These are phyloP conservation scores for Xerocomellus chrysenteron DNA, from an alignment of 768 basidiomycete species.

Conservation along the genomic window DNA sequence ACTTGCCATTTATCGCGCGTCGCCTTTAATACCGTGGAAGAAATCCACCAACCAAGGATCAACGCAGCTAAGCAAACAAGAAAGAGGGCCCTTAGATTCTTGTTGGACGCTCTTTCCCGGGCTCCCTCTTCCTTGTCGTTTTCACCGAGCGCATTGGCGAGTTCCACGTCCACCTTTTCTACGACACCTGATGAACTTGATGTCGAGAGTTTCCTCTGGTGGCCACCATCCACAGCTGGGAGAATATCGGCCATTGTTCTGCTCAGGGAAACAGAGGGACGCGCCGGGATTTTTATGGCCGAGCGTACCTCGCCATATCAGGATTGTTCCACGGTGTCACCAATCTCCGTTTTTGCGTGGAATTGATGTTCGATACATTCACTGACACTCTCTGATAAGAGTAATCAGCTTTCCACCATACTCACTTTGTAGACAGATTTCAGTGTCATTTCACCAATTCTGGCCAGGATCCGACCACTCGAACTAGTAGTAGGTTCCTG, in stretches of 20 bases:
- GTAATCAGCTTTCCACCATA: background rate
- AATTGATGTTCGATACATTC: background rate
- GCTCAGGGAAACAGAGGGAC: background rate
- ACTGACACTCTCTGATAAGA: background rate
- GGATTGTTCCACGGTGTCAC: background rate
- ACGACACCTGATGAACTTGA: constrained; percentile 14
- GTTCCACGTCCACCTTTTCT: constrained; percentile 23
- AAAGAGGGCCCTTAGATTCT: constrained; percentile 41
- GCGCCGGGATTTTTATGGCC: constrained; percentile 2
- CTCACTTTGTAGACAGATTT: too few species aligned
- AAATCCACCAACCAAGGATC: constrained; percentile 87
- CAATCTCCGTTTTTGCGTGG: constrained; percentile 2
- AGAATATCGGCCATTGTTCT: constrained; percentile 19
- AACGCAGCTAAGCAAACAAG: constrained; percentile 52
- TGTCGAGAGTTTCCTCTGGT: constrained; percentile 18
- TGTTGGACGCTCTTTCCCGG: constrained; percentile 4
- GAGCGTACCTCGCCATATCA: background rate
- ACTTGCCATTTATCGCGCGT: constrained; percentile 76
- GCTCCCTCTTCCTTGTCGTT: constrained; percentile 9
- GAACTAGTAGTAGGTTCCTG: background rate
- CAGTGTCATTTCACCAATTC: background rate
- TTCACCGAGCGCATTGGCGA: background rate
- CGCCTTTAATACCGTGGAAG: constrained; percentile 60
- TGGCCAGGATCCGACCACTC: background rate
- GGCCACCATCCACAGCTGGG: background rate